Conservation (phyloP, 2,329 filamentous ascomycete species). For the Apiospora saccharicola region DNA sequence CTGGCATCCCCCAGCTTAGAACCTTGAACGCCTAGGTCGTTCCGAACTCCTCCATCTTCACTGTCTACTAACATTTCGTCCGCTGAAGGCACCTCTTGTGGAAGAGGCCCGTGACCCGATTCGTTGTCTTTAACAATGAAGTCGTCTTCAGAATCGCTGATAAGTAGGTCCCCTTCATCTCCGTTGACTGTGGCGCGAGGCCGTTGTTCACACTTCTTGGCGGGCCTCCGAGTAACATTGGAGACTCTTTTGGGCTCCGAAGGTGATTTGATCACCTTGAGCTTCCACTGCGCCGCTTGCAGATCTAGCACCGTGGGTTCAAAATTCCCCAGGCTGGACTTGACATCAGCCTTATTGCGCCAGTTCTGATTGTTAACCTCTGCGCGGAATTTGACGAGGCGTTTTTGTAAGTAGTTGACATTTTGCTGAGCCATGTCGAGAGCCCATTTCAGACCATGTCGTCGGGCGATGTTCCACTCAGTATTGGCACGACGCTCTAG, state of each 20-base stretch:
- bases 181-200: slow-evolving; percentile 33
- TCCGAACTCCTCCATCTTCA: not conserved
- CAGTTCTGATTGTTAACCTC: slow-evolving; percentile 51
- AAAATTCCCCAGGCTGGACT: slow-evolving; percentile 63
- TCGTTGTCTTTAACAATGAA: slow-evolving; percentile 57
- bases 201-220: slow-evolving; percentile 36
- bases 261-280: slow-evolving; percentile 53
- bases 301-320: slow-evolving; percentile 71
- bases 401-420: not conserved
- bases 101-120: not conserved
- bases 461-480: slow-evolving; percentile 67
- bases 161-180: slow-evolving; percentile 57
- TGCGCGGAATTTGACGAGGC: not conserved
- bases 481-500: slow-evolving; percentile 63
- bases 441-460: slow-evolving; percentile 46
- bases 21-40: not conserved
- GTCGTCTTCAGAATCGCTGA: slow-evolving; percentile 54
- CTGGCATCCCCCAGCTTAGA: not conserved
- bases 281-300: slow-evolving; percentile 59
- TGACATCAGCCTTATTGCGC: slow-evolving; percentile 59
- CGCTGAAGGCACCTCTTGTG: not conserved
- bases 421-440: slow-evolving; percentile 45
- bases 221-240: slow-evolving; percentile 33
- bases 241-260: slow-evolving; percentile 48
- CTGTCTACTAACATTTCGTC: slow-evolving; percentile 7